Conservation (phyloP, 192 early-diverging fungal genomes). For the Chytriomyces hyalinus region DNA sequence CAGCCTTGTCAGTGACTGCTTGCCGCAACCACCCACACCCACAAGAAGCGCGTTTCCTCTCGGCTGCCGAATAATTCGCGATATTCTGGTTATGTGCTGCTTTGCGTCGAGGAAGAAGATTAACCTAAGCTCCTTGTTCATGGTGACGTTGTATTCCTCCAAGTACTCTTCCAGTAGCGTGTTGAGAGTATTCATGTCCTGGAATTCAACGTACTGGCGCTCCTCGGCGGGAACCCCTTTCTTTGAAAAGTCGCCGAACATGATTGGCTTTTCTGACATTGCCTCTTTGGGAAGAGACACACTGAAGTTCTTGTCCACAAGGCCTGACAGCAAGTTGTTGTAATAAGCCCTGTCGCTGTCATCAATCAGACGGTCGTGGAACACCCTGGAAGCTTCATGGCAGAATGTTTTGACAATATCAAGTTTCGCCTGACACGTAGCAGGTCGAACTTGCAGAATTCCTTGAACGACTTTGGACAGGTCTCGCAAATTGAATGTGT, state of each 20-base stretch:
- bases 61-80: conserved; percentile 65
- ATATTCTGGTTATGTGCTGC: conserved; percentile 64
- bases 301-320: conserved; percentile 64
- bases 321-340: conserved; percentile 59
- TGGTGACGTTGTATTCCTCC: conserved; percentile 68
- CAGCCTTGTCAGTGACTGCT: conserved; percentile 62
- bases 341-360: conserved; percentile 58
- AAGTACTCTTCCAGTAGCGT: conserved; percentile 64
- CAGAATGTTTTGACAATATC: conserved; percentile 63
- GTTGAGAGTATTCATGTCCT: conserved; percentile 59
- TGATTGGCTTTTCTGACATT: conserved; percentile 58
- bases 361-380: conserved; percentile 64
- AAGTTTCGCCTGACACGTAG: conserved; percentile 48
- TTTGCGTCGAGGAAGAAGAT: conserved; percentile 70
- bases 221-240: conserved; percentile 63
- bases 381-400: conserved; percentile 61
- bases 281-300: conserved; percentile 52
- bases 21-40: conserved; percentile 65
- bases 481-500: conserved; percentile 66
- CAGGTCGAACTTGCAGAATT: conserved; percentile 57
- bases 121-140: conserved; percentile 59
- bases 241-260: conserved; percentile 66
- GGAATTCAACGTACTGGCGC: conserved; percentile 58
- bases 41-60: conserved; percentile 64
- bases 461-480: conserved; percentile 67